Conservation (phyloP, 2,329 filamentous ascomycete genomes). For the Claviceps maximensis region DNA sequence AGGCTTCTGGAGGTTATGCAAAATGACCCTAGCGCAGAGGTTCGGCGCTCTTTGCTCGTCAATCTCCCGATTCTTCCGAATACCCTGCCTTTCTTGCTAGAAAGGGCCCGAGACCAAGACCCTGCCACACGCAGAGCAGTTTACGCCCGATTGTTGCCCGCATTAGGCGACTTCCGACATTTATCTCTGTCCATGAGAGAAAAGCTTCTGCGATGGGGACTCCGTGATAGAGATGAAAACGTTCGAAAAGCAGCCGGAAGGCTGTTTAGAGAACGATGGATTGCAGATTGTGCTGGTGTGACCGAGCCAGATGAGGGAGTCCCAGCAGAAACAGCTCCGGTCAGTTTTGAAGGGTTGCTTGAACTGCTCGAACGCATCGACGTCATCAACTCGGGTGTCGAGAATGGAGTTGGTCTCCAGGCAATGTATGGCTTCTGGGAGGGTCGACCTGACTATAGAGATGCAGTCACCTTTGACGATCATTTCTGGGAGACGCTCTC, state of each 20-base stretch:
- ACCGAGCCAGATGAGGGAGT: slow-evolving; percentile 45
- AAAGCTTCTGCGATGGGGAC: slow-evolving; percentile 86
- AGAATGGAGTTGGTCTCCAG: slow-evolving; percentile 80
- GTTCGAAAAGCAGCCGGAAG: slow-evolving; percentile 84
- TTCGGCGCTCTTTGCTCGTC: slow-evolving; percentile 72
- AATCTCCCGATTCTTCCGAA: slow-evolving; percentile 79
- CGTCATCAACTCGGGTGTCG: slow-evolving; percentile 76
- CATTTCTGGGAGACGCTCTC: slow-evolving; percentile 69
- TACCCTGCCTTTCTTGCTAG: slow-evolving; percentile 76
- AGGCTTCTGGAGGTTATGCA: slow-evolving; percentile 81
- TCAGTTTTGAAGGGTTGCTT: slow-evolving; percentile 69
- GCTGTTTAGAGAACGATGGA: slow-evolving; percentile 91
- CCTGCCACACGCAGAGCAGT: slow-evolving; percentile 70
- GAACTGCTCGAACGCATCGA: slow-evolving; percentile 92
- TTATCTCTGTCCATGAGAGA: slow-evolving; percentile 88
- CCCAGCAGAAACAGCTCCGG: slow-evolving; percentile 42
- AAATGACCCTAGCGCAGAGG: slow-evolving; percentile 89
- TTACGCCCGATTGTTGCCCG: slow-evolving; percentile 76
- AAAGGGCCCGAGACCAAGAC: slow-evolving; percentile 82
- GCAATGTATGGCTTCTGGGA: slow-evolving; percentile 97
- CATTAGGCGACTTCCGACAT: slow-evolving; percentile 86
- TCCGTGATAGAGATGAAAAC: slow-evolving; percentile 86
- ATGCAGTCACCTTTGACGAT: slow-evolving; percentile 59
- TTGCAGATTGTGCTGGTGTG: slow-evolving; percentile 77
- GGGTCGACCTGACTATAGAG: slow-evolving; percentile 69